Percentiles rank a stretch among this genome's conserved stretches.
These are phyloP conservation scores for Laburnicola sp. DNA, from an alignment of 2,329 filamentous ascomycete species.

Conservation along the genomic window DNA sequence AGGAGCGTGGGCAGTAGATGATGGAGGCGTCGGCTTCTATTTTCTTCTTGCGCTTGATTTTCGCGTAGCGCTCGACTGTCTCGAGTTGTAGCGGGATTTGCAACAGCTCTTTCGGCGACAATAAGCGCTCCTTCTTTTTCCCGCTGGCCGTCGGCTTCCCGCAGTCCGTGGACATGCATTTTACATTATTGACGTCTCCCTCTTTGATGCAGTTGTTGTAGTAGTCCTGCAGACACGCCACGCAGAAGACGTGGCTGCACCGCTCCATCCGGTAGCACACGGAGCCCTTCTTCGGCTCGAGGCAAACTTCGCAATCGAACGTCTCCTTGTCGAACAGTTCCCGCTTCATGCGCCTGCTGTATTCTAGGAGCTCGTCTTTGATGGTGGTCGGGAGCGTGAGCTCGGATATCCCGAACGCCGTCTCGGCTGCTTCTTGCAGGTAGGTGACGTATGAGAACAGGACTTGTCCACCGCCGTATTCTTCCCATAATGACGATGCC, in stretches of 20 bases:
- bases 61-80: conserved; percentile 81
- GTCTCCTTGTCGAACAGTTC: conserved; percentile 79
- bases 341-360: conserved; percentile 73
- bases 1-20: conserved; percentile 86
- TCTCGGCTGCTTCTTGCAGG: conserved; percentile 61
- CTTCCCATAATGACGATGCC: conserved; percentile 59
- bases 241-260: conserved; percentile 90
- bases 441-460: conserved; percentile 64
- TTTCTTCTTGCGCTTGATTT: conserved; percentile 87
- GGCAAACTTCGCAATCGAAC: conserved; percentile 83
- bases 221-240: conserved; percentile 83
- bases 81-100: conserved; percentile 59
- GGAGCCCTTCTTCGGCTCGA: conserved; percentile 87
- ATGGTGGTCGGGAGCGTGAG: conserved; percentile 53
- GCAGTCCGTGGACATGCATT: conserved; percentile 79
- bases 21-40: conserved; percentile 90
- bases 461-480: conserved; percentile 59
- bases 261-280: conserved; percentile 79
- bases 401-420: conserved; percentile 55
- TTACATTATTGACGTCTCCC: conserved; percentile 76
- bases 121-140: conserved; percentile 60
- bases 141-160: conserved; percentile 48
- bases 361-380: conserved; percentile 75
- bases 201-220: conserved; percentile 86
- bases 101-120: conserved; percentile 80